These are phyloP conservation scores for Fusarium longipes DNA, from an alignment of 2,329 filamentous ascomycete species.

Conservation along the genomic window DNA sequence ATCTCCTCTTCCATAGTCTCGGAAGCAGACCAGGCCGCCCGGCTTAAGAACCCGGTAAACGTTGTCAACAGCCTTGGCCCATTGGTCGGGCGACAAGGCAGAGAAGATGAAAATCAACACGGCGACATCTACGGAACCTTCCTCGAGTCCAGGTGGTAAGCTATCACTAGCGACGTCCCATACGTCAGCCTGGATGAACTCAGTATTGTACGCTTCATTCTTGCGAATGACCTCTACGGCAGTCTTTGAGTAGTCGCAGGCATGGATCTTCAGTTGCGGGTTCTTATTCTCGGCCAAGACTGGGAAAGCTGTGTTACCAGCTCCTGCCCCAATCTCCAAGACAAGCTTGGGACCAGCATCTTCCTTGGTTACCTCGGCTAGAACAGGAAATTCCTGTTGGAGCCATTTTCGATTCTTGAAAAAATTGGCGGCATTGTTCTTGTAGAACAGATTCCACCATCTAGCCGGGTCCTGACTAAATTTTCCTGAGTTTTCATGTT, in stretches of 20 bases:
- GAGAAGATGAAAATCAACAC: constrained; percentile 98
- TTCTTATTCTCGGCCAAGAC: constrained; percentile 88
- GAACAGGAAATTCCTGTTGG: constrained; percentile 91
- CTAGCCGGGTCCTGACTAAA: constrained; percentile 93
- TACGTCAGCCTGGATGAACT: constrained; percentile 85
- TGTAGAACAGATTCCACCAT: constrained; percentile 99
- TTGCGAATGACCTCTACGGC: constrained; percentile 92
- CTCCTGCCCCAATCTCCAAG: constrained; percentile 93
- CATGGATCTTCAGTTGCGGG: constrained; percentile 82
- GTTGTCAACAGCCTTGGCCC: constrained; percentile 84
- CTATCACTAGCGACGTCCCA: constrained; percentile 86
- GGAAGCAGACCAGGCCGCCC: constrained; percentile 92
- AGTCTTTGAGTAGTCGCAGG: constrained; percentile 95
- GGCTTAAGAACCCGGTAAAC: constrained; percentile 86
- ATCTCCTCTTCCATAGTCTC: constrained; percentile 96
- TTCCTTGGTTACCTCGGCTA: constrained; percentile 78
- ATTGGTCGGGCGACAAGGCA: constrained; percentile 85
- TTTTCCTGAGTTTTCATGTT: constrained; percentile 66
- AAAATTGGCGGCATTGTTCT: constrained; percentile 96
- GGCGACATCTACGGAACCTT: constrained; percentile 88
- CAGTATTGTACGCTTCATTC: constrained; percentile 78
- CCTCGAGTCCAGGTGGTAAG: constrained; percentile 79
- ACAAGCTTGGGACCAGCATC: constrained; percentile 77
- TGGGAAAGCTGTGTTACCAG: constrained; percentile 96
- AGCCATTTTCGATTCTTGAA: constrained; percentile 99